Evolutionary conservation across 208 protist genomes (phyloP), one percentile per base, ranked within the genome.

Genomic region (Leishmania aethiopica): DNA sequence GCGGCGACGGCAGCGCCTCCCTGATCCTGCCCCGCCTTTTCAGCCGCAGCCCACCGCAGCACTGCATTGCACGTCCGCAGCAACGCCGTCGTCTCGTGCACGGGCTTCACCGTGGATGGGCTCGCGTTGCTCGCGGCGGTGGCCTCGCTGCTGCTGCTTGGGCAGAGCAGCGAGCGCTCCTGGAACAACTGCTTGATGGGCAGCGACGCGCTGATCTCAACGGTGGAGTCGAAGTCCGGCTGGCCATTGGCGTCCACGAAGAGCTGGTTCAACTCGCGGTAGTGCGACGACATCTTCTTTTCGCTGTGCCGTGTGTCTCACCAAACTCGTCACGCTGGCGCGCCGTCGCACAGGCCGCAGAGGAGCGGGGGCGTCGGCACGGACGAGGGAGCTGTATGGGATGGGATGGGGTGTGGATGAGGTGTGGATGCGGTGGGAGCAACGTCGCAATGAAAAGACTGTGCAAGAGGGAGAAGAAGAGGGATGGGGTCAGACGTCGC

Each of bases 181-280:
- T 75, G 84, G 81, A 96, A 93, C 32, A 96, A 73, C 35, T 85
- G 85, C 69, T 91, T 91, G 51, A 95, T 80, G n/a, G 83, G 82
- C 66, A 85, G 84, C 35, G 88, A 85, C 35, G 84, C 88, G 51
- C 84, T 77, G 59, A 92, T 91, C 25, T 89, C 88, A 64, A 91
- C 84, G 4, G 76, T 79, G 37, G 69, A 60, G 45, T 93, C 83
- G 64, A 96, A 96, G 77, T 93, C 87, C 64, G 87, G 71, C 37
- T 85, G 81, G 17, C 73, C 83, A 51, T 92, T 85, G 47, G 85
- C 86, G 25, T 88, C 77, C 74, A 84, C 87, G 74, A 94, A 86
- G 37, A 90, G 69, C 59, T 86, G 77, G 51, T 83, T 75, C 53
- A 95, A 74, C 76, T 93, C 92, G 35, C 89, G 86, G 74, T 90